Percentiles rank a stretch among this genome's conserved stretches.
phyloP scores from a whole-genome alignment of 2,329 filamentous ascomycete species.

The Fusarium tuaranense region DNA sequence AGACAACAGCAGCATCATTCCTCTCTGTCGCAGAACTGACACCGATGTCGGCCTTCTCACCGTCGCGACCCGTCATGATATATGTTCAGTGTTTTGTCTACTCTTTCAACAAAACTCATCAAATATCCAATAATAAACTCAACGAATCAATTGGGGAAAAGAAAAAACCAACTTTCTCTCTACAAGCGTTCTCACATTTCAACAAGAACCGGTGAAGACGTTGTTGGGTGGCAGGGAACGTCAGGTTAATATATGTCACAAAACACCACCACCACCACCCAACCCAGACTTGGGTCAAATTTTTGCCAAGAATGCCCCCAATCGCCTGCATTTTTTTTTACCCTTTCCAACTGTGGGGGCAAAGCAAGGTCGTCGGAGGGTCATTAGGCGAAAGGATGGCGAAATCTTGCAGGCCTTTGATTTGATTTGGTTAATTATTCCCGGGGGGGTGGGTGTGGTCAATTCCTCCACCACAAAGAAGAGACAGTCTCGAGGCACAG shows the following conservation, averaged over 20 bases:
- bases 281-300: background rate
- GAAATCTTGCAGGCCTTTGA: constrained; percentile 12
- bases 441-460: background rate
- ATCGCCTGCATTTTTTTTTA: background rate
- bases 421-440: constrained; percentile 3
- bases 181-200: background rate
- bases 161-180: background rate
- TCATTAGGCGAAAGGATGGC: constrained; percentile 16
- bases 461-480: background rate
- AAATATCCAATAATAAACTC: background rate
- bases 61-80: constrained; percentile 19
- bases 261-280: background rate
- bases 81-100: background rate
- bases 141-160: background rate
- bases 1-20: background rate
- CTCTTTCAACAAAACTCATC: background rate
- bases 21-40: constrained; percentile 8
- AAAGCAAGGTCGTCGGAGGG: background rate
- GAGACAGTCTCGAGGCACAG: background rate
- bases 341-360: constrained; percentile 27
- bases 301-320: constrained; percentile 32
- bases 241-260: constrained; percentile 31
- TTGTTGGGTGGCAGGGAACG: background rate
- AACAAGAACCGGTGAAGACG: background rate
- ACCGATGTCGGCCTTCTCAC: constrained; percentile 21